phyloP scores from a whole-genome alignment of 352 stramenopile genomes.

The Globisporangium paroecandrum region DNA sequence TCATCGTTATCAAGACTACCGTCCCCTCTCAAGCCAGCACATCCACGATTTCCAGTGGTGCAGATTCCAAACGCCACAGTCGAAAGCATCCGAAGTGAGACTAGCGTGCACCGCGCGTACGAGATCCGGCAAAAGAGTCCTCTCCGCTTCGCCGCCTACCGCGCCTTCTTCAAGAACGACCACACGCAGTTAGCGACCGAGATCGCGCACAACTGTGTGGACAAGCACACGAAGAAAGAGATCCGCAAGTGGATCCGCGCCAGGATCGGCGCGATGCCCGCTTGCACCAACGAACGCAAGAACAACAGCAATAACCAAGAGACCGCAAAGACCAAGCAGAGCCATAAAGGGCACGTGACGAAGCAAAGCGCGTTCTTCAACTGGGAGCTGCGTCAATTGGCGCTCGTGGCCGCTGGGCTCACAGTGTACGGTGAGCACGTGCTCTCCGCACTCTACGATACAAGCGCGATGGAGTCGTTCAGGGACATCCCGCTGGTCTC shows the following conservation, averaged over 20 bases:
- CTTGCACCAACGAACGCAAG: background rate
- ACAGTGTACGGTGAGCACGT: conserved; percentile 7
- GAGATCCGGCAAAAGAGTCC: conserved; percentile 1
- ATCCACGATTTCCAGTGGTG: background rate
- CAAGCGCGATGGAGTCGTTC: background rate
- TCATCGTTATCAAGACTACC: background rate
- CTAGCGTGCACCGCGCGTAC: background rate
- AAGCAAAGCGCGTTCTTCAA: conserved; percentile 2
- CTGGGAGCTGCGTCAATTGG: conserved; percentile 10
- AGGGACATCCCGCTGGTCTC: conserved; percentile 15
- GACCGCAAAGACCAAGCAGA: background rate
- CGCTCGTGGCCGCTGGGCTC: conserved; percentile 10
- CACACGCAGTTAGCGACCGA: conserved; percentile 6
- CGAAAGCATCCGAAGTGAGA: background rate
- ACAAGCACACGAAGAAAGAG: conserved; percentile 6
- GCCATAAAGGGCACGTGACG: too few species aligned
- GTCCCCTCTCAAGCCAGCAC: background rate
- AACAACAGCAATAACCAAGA: background rate
- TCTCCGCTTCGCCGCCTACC: conserved; percentile 5
- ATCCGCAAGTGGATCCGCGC: conserved; percentile 9
- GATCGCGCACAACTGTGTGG: conserved; percentile 11
- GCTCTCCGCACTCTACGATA: conserved; percentile 9
- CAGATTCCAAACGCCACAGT: background rate
- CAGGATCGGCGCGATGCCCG: conserved; percentile 6
- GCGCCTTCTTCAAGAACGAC: conserved; percentile 13